Evolutionary conservation across 257 asterid genomes (phyloP), one percentile per base, ranked within the genome.

Genomic region (Echium plantagineum): DNA sequence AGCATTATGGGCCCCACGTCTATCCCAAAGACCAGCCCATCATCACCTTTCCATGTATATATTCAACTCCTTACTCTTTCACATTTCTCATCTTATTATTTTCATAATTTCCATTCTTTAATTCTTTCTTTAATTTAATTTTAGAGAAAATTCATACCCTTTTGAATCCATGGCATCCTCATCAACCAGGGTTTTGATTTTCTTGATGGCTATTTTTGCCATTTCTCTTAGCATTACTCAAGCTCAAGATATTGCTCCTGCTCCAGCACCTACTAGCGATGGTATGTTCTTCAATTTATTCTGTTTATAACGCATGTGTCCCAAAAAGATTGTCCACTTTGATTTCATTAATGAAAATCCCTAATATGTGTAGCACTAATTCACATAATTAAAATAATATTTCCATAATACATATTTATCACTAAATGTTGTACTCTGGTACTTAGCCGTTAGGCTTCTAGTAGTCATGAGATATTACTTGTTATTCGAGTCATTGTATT

Each of bases 261-360:
- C 76, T 51, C 72, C 76, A 16, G 58, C 72, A 4, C 72, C 72
- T 7, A 26, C 69, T 5, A 71, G 63, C 24, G 76, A 71, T 58
- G 76, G 69, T 71, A 57, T 19, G 59, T 35, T 24, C 42, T 15
- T 16, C 12, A 15, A 6, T 30, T 8, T 7, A 35, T 35, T 5
- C 13, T 8, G 7, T 32, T 5, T 32, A 4, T 3, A 5, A 32
- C 42, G 5, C 46, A 28, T 28, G 32, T 0, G 5, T 28, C 32
- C 26, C 26, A 24, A 28, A 28, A 28, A 28, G 3, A 6, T 31
- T 13, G 7, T 24, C 26, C 26, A 24, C 26, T 24, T 24, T 24
- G 26, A 24, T n/a, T n/a, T n/a, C n/a, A n/a, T n/a, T n/a, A n/a
- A n/a, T n/a, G n/a, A n/a, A n/a, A n/a, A n/a, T n/a, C n/a, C n/a